A percentile compares a stretch with the other conserved stretches of the same genome.
Conservation (phyloP, 768 basidiomycete species). For the Suillus alpinus region DNA sequence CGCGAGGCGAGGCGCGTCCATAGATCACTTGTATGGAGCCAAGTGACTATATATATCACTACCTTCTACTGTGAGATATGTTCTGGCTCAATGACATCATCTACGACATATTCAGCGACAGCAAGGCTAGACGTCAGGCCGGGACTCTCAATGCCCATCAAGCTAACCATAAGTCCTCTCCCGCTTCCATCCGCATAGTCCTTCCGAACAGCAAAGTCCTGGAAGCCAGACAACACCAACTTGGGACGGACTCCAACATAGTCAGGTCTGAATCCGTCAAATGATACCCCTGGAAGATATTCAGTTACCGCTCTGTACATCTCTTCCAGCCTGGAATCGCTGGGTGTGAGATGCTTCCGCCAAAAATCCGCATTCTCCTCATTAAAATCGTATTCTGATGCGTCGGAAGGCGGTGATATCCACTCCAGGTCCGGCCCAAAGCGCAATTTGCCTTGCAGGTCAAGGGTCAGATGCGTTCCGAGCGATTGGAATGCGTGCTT, state of each 20-base stretch:
- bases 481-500: slow-evolving; percentile 75
- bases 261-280: slow-evolving; percentile 69
- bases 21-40: not conserved
- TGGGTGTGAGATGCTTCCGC: slow-evolving; percentile 61
- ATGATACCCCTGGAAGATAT: slow-evolving; percentile 65
- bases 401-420: slow-evolving; percentile 53
- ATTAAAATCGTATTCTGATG: slow-evolving; percentile 25
- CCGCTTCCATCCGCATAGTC: slow-evolving; percentile 51
- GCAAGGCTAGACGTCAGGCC: slow-evolving; percentile 87
- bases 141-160: slow-evolving; percentile 90
- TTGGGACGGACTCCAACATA: slow-evolving; percentile 89
- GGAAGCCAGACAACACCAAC: slow-evolving; percentile 78
- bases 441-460: slow-evolving; percentile 76
- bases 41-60: not conserved
- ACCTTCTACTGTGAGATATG: slow-evolving; percentile 1
- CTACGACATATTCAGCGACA: slow-evolving; percentile 79
- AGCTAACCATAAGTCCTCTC: slow-evolving; percentile 60
- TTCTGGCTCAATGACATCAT: slow-evolving; percentile 43
- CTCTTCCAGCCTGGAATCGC: slow-evolving; percentile 53
- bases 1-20: slow-evolving; percentile 37
- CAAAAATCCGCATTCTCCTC: slow-evolving; percentile 71
- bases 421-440: slow-evolving; percentile 95
- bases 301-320: slow-evolving; percentile 72
- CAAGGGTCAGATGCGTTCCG: slow-evolving; percentile 90
- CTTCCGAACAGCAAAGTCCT: slow-evolving; percentile 75